Evolutionary conservation across 225 moss, liverwort and hornwort genomes (phyloP).

Genomic region (Ulota crispa): DNA sequence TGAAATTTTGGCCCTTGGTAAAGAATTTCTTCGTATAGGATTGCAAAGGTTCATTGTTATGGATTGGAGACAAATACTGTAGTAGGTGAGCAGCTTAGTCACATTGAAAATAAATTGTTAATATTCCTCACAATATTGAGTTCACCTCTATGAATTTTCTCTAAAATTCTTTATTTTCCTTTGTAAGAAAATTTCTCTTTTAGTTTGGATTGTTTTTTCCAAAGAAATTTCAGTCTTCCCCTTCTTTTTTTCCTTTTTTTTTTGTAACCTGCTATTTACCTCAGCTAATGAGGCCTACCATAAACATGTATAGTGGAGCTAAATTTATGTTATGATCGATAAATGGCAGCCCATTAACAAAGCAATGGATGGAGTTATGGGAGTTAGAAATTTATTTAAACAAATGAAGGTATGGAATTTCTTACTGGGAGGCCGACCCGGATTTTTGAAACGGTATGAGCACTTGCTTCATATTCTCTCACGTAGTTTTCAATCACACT

Average conservation of each 20-base stretch:
- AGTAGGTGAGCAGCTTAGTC: too few species aligned
- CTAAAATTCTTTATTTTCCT: too few species aligned
- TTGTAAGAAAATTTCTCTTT: too few species aligned
- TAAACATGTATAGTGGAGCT: not conserved
- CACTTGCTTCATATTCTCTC: constrained; percentile 48
- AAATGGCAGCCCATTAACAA: not conserved
- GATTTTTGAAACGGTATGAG: constrained; percentile 53
- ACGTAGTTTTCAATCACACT: constrained; percentile 61
- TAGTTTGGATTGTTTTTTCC: too few species aligned
- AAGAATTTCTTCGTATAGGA: not conserved
- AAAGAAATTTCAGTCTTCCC: too few species aligned
- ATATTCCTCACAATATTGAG: too few species aligned
- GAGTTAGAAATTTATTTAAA: not conserved
- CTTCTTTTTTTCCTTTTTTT: too few species aligned
- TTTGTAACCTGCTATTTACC: too few species aligned
- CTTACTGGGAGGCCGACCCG: constrained; percentile 67
- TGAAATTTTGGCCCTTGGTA: too few species aligned
- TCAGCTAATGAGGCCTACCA: not conserved
- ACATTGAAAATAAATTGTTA: too few species aligned
- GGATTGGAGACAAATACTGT: not conserved
- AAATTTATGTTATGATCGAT: not conserved
- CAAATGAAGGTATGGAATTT: constrained; percentile 10
- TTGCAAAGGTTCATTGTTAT: not conserved
- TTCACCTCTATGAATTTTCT: too few species aligned
- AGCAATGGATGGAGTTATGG: not conserved